Conservation (phyloP, 2,329 filamentous ascomycete species). For the Hypoxylon sp. region DNA sequence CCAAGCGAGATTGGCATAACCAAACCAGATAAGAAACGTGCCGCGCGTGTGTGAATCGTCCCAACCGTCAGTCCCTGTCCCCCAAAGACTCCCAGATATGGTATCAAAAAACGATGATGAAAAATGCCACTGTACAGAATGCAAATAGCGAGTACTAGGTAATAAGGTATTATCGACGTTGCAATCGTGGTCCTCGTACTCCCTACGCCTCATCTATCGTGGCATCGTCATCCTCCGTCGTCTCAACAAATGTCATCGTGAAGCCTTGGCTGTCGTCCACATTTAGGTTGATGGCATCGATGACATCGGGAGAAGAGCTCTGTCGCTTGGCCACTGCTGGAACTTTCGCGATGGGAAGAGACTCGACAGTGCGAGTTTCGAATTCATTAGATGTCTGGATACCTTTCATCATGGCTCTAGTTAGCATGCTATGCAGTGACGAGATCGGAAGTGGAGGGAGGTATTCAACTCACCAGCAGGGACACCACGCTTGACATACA, state of each 20-base stretch:
- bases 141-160: constrained; percentile 15
- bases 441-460: neutral
- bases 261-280: constrained; percentile 62
- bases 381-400: constrained; percentile 50
- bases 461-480: constrained; percentile 58
- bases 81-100: constrained; percentile 38
- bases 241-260: constrained; percentile 64
- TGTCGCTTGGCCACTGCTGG: constrained; percentile 49
- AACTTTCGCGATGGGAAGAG: constrained; percentile 44
- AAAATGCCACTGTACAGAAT: constrained; percentile 32
- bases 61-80: constrained; percentile 19
- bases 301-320: constrained; percentile 47
- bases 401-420: constrained; percentile 45
- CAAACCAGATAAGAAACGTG: constrained; percentile 22
- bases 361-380: constrained; percentile 47
- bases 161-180: constrained; percentile 21
- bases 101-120: constrained; percentile 42
- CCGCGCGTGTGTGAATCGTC: constrained; percentile 30
- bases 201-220: constrained; percentile 42
- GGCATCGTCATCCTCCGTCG: constrained; percentile 53
- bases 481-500: constrained; percentile 63
- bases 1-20: constrained; percentile 14
- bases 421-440: constrained; percentile 42
- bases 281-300: constrained; percentile 63
- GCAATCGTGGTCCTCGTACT: neutral